Percentiles rank a stretch among this genome's conserved stretches.
Conservation (phyloP, 495 filamentous ascomycete genomes). For the Chaetomidium leptoderma region DNA sequence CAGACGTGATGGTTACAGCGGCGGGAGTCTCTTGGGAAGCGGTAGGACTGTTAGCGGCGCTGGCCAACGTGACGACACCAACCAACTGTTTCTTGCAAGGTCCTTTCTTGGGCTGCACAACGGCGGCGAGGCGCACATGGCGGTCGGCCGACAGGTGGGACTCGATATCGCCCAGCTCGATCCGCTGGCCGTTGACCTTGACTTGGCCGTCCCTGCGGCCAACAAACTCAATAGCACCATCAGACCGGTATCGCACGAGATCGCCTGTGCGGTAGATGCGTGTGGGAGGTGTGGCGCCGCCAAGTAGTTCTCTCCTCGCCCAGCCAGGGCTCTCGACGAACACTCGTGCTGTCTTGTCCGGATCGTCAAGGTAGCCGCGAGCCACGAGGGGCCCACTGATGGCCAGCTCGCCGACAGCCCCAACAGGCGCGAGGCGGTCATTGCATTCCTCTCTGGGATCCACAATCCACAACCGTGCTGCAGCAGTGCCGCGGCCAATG, state of each 20-base stretch:
- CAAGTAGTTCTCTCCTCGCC: conserved; percentile 1
- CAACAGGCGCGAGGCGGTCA: conserved; percentile 19
- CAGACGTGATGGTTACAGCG: neutral
- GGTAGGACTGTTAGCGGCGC: neutral
- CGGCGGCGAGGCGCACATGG: conserved; percentile 17
- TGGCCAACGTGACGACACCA: conserved; percentile 19
- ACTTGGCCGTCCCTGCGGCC: conserved; percentile 32
- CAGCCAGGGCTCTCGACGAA: conserved; percentile 40
- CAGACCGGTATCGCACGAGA: conserved; percentile 51
- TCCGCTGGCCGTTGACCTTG: conserved; percentile 38
- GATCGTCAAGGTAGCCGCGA: conserved; percentile 65
- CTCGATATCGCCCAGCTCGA: conserved; percentile 50
- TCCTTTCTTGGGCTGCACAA: conserved; percentile 22
- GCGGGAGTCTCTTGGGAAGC: conserved; percentile 33
- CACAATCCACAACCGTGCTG: conserved; percentile 23
- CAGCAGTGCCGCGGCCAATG: conserved; percentile 21
- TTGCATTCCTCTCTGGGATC: conserved; percentile 12
- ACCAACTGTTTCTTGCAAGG: conserved; percentile 21
- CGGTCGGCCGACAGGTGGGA: conserved; percentile 35
- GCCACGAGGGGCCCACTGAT: conserved; percentile 46
- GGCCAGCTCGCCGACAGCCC: conserved; percentile 50
- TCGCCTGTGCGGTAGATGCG: conserved; percentile 58
- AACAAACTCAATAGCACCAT: conserved; percentile 50
- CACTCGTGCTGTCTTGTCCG: conserved; percentile 51
- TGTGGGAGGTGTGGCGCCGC: neutral